Evolutionary conservation across 306 rosid genomes (phyloP).

Genomic region (Cucumis cinereus): DNA sequence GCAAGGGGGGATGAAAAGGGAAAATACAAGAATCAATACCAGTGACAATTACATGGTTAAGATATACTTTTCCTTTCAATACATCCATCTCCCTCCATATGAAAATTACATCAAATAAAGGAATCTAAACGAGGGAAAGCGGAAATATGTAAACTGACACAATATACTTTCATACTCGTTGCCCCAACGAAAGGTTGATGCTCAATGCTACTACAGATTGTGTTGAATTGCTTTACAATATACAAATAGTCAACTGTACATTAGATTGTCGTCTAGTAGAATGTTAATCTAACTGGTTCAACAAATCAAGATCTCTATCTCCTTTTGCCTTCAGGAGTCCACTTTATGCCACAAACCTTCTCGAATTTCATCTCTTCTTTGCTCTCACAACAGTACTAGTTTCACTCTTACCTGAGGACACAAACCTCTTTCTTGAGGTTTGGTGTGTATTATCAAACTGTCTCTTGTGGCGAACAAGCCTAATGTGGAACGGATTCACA

Average conservation of each 20-base stretch:
- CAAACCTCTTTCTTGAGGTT: slow-evolving; percentile 37
- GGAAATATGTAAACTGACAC: background rate
- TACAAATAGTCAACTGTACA: background rate
- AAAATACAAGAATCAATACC: background rate
- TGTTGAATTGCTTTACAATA: background rate
- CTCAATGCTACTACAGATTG: background rate
- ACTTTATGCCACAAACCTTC: slow-evolving; percentile 28
- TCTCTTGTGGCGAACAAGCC: slow-evolving; percentile 37
- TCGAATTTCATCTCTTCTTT: slow-evolving; percentile 35
- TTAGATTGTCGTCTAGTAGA: slow-evolving; percentile 23
- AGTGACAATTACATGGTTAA: background rate
- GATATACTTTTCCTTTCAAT: background rate
- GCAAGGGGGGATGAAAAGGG: background rate
- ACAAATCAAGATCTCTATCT: slow-evolving; percentile 43
- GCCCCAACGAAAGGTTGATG: background rate
- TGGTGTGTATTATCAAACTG: slow-evolving; percentile 14
- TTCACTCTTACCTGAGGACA: slow-evolving; percentile 49
- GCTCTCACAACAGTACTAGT: slow-evolving; percentile 11
- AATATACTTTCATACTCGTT: too few species aligned
- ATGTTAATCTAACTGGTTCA: slow-evolving; percentile 43
- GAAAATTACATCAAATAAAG: background rate
- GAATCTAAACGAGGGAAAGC: background rate
- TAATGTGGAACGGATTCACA: slow-evolving; percentile 52
- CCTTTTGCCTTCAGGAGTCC: slow-evolving; percentile 67
- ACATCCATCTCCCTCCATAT: background rate